Evolutionary conservation across 2,329 filamentous ascomycete species (phyloP).

Genomic region (Hymenoscyphus linearis): DNA sequence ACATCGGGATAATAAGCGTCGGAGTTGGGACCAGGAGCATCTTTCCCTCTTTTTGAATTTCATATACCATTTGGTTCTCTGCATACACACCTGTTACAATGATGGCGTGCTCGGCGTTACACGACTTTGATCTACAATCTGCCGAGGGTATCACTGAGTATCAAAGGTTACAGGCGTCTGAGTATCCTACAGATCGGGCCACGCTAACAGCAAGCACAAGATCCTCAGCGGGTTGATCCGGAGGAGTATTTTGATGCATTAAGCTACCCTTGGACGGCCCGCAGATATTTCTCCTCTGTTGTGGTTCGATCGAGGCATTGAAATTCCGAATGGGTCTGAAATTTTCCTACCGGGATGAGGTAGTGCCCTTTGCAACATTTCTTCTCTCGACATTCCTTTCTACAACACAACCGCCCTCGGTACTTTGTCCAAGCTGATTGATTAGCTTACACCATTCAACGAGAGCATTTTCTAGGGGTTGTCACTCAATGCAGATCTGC

Average conservation of each 20-base stretch:
- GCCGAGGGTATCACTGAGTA: background rate
- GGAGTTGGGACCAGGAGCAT: background rate
- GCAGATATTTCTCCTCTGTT: background rate
- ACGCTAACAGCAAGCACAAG: background rate
- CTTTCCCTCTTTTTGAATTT: background rate
- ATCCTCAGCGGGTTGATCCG: background rate
- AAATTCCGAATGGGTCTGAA: too few relatives aligned
- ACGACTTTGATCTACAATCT: background rate
- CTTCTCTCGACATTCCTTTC: too few relatives aligned
- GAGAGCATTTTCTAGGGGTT: too few relatives aligned
- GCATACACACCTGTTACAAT: background rate
- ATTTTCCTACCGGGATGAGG: too few relatives aligned
- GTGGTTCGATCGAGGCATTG: background rate
- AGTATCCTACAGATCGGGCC: background rate
- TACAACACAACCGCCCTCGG: too few relatives aligned
- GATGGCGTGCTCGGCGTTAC: background rate
- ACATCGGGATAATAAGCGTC: background rate
- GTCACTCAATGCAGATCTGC: too few relatives aligned
- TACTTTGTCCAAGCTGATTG: too few relatives aligned
- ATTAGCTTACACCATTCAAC: too few relatives aligned
- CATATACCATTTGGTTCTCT: background rate
- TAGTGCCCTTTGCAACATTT: too few relatives aligned
- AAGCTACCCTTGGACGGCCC: background rate
- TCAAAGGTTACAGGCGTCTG: background rate
- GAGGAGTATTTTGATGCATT: background rate